Percentiles rank a stretch among this genome's conserved stretches.
Evolutionary conservation across 2,329 filamentous ascomycete genomes (phyloP).

Genomic region (Colletotrichum australisinense): DNA sequence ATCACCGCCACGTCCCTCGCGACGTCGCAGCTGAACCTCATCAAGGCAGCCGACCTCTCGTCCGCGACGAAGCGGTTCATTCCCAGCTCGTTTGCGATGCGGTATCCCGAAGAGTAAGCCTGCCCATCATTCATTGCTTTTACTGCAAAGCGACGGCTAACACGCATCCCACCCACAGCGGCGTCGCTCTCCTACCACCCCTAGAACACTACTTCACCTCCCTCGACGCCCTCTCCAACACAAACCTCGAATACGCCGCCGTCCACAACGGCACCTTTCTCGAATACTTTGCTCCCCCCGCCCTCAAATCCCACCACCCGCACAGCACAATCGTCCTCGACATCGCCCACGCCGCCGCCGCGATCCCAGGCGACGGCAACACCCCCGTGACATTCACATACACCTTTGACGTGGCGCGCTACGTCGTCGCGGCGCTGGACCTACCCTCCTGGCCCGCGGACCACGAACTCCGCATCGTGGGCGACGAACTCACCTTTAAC

Average conservation of each 20-base stretch:
- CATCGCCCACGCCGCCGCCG: slow-evolving; percentile 54
- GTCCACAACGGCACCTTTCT: slow-evolving; percentile 56
- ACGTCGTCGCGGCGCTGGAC: slow-evolving; percentile 53
- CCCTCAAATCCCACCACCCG: slow-evolving; percentile 49
- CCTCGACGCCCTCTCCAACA: not conserved
- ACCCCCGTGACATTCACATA: slow-evolving; percentile 57
- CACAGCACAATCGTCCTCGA: slow-evolving; percentile 55
- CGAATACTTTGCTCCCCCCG: slow-evolving; percentile 56
- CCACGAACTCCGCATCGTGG: slow-evolving; percentile 43
- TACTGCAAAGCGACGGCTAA: no score
- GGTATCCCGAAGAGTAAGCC: not conserved
- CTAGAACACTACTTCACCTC: slow-evolving; percentile 11
- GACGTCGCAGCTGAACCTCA: not conserved
- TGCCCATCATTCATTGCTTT: no score
- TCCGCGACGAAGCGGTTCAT: not conserved
- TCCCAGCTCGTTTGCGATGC: not conserved
- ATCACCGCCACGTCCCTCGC: not conserved
- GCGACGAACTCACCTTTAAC: slow-evolving; percentile 56
- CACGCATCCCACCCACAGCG: not conserved
- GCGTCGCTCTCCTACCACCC: slow-evolving; percentile 38
- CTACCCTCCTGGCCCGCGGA: slow-evolving; percentile 55
- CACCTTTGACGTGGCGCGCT: slow-evolving; percentile 59
- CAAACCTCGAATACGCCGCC: slow-evolving; percentile 49
- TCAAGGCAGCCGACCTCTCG: not conserved
- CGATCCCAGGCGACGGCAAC: slow-evolving; percentile 60